Conservation (phyloP, 805 yeast genomes). For the Tetrapisispora taiwanensis region DNA sequence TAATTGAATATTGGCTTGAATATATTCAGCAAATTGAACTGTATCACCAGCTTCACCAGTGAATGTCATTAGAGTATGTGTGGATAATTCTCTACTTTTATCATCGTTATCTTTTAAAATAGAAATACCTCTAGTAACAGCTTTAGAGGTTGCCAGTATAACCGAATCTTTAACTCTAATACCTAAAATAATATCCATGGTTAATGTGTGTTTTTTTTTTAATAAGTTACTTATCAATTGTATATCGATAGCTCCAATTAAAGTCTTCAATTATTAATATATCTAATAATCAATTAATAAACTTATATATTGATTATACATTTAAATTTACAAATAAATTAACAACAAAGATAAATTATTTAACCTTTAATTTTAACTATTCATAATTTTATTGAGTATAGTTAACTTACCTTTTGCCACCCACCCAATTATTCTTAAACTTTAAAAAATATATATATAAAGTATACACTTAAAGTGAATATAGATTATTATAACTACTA, state of each 20-base stretch:
- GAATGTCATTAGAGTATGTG: conserved; percentile 73
- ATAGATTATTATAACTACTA: too few species aligned
- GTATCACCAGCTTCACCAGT: conserved; percentile 97
- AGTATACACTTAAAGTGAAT: too few species aligned
- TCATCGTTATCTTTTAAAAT: conserved; percentile 69
- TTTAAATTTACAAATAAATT: too few species aligned
- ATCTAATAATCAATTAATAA: too few species aligned
- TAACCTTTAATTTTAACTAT: neutral
- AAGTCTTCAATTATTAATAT: too few species aligned
- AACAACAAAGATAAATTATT: too few species aligned
- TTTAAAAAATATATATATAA: too few species aligned
- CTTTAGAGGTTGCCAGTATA: conserved; percentile 87
- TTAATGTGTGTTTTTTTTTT: neutral
- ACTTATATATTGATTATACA: too few species aligned
- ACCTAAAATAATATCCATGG: conserved; percentile 87
- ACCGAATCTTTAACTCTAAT: conserved; percentile 73
- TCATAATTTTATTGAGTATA: too few species aligned
- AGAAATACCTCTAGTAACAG: conserved; percentile 84
- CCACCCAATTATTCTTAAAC: neutral
- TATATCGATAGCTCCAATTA: too few species aligned
- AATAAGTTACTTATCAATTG: too few species aligned
- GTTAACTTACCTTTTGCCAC: neutral
- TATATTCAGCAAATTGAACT: conserved; percentile 86
- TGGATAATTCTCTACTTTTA: conserved; percentile 65
- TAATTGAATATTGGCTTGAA: conserved; percentile 85